Evolutionary conservation across 257 asterid species (phyloP).

Genomic region (Echium plantagineum): DNA sequence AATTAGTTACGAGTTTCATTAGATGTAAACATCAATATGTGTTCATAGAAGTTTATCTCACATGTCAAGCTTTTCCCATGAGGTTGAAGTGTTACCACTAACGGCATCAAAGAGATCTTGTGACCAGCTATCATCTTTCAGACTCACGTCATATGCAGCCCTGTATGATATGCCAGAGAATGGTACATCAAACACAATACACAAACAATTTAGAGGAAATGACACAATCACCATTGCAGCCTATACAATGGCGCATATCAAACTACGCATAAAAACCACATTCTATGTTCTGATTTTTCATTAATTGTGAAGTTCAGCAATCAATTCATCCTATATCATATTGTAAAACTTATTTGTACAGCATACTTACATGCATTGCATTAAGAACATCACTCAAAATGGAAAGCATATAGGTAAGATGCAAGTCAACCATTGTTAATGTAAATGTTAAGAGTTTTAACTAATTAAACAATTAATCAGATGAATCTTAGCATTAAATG

Average conservation of each 20-base stretch:
- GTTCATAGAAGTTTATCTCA: slow-evolving; percentile 24
- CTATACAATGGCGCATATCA: neutral
- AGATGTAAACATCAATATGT: neutral
- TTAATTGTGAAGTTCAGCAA: neutral
- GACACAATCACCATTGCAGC: neutral
- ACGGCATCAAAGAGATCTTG: slow-evolving; percentile 46
- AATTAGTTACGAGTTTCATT: neutral
- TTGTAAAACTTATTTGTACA: no score
- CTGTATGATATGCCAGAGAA: slow-evolving; percentile 22
- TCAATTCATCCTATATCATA: no score
- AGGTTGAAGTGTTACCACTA: slow-evolving; percentile 66
- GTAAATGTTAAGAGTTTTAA: no score
- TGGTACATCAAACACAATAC: slow-evolving; percentile 4
- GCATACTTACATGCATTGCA: no score
- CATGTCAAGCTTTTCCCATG: slow-evolving; percentile 96
- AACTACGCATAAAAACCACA: neutral
- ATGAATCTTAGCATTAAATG: no score
- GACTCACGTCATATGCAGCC: slow-evolving; percentile 83
- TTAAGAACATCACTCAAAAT: no score
- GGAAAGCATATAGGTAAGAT: no score
- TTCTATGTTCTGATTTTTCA: neutral
- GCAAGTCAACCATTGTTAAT: no score
- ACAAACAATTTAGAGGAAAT: neutral
- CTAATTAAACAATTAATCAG: no score
- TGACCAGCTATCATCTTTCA: slow-evolving; percentile 74